These are phyloP conservation scores for Phytophthora kernoviae DNA, from an alignment of 352 stramenopile species.

Conservation along the genomic window DNA sequence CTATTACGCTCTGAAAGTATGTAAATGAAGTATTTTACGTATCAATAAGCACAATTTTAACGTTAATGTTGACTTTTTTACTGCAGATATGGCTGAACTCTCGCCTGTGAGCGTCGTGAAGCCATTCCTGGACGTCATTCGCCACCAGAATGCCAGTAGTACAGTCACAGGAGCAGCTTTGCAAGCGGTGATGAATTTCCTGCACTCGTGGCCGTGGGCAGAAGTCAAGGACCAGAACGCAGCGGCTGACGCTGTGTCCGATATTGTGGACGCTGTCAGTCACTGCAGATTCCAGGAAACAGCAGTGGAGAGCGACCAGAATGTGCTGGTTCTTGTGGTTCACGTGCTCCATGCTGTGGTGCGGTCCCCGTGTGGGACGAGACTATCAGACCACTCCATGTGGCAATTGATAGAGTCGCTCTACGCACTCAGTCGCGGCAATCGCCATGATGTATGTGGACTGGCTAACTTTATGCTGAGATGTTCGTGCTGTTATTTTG, in stretches of 20 bases:
- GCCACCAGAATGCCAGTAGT: constrained; percentile 92
- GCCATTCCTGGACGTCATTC: constrained; percentile 96
- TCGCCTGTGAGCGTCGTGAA: constrained; percentile 71
- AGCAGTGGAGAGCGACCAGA: constrained; percentile 87
- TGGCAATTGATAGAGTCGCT: constrained; percentile 96
- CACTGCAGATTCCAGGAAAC: constrained; percentile 96
- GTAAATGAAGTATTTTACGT: constrained; percentile 9
- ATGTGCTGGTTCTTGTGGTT: constrained; percentile 93
- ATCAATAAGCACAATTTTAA: not conserved
- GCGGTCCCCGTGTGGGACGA: constrained; percentile 72
- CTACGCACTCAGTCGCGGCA: constrained; percentile 91
- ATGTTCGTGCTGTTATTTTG: not conserved
- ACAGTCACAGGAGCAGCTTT: constrained; percentile 93
- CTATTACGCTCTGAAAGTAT: constrained; percentile 65
- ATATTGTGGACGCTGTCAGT: constrained; percentile 92
- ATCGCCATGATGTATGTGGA: constrained; percentile 57
- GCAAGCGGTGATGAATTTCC: constrained; percentile 95
- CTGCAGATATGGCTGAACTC: constrained; percentile 60
- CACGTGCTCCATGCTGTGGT: constrained; percentile 95
- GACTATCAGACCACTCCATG: constrained; percentile 92
- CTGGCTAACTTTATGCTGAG: not conserved
- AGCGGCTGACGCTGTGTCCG: constrained; percentile 57
- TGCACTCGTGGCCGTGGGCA: constrained; percentile 84
- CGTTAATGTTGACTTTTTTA: constrained; percentile 13
- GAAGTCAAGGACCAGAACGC: constrained; percentile 42